phyloP scores from a whole-genome alignment of 1,284 basidiomycete genomes.

The Marasmius oreades region DNA sequence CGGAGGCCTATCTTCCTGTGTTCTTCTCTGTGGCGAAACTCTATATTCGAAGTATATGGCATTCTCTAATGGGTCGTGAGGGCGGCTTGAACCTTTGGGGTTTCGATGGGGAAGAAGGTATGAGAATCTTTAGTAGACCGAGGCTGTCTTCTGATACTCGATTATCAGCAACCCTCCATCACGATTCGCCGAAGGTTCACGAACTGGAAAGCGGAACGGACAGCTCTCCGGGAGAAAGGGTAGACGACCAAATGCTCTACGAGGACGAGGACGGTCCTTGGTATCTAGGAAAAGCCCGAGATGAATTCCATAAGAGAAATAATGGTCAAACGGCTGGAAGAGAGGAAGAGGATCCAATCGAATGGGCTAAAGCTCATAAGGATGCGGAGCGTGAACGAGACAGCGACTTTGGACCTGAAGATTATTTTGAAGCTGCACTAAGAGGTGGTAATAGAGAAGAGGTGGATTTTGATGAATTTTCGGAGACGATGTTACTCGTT shows the following conservation, averaged over 20 bases:
- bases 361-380: constrained; percentile 77
- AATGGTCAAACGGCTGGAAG: constrained; percentile 36
- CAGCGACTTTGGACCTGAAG: constrained; percentile 72
- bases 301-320: constrained; percentile 61
- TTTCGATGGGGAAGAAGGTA: constrained; percentile 49
- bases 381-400: constrained; percentile 70
- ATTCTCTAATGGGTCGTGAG: constrained; percentile 66
- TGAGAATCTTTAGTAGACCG: constrained; percentile 9
- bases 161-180: background rate
- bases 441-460: constrained; percentile 59
- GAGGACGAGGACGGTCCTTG: constrained; percentile 61
- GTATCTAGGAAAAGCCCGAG: constrained; percentile 77
- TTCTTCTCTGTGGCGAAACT: constrained; percentile 80
- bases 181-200: constrained; percentile 19
- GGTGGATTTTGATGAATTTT: constrained; percentile 58
- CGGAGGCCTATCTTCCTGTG: constrained; percentile 88
- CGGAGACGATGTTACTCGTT: constrained; percentile 70
- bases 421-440: constrained; percentile 70
- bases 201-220: constrained; percentile 28
- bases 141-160: background rate
- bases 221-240: constrained; percentile 1
- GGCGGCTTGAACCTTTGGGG: constrained; percentile 67
- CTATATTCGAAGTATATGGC: constrained; percentile 83
- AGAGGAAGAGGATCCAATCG: constrained; percentile 68
- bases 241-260: constrained; percentile 18